Conservation (phyloP, 208 protist species). For the Acanthamoeba royreba region DNA sequence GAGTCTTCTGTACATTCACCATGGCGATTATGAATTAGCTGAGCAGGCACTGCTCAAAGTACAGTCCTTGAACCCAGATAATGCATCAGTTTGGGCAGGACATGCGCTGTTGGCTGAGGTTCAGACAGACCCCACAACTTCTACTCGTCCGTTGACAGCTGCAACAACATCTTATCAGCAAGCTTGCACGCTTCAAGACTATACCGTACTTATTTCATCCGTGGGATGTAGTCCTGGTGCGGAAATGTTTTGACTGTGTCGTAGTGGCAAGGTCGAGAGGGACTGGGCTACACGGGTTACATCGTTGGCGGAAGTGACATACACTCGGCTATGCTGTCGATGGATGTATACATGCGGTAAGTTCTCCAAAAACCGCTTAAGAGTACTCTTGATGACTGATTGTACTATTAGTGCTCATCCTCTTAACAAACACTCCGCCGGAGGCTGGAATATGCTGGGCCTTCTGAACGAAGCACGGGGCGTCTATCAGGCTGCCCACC, state of each 20-base stretch:
- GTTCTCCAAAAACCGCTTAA: too few species aligned
- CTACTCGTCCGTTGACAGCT: not conserved
- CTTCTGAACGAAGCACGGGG: not conserved
- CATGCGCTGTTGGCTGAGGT: not conserved
- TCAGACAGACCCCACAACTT: not conserved
- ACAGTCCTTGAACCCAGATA: not conserved
- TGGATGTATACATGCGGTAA: constrained; percentile 1
- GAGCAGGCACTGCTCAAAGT: constrained; percentile 25
- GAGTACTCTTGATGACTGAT: too few species aligned
- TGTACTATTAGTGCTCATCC: not conserved
- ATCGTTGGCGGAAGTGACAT: not conserved
- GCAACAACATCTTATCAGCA: not conserved
- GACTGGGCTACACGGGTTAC: constrained; percentile 2
- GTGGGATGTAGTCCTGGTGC: too few species aligned
- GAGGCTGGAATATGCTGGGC: not conserved
- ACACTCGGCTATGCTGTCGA: not conserved
- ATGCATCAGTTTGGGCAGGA: not conserved
- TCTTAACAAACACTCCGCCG: not conserved
- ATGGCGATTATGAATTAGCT: not conserved
- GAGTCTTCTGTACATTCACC: not conserved
- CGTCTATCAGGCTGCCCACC: not conserved
- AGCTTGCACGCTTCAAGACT: not conserved
- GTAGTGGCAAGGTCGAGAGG: not conserved
- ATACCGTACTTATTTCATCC: too few species aligned
- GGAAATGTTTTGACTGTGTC: too few species aligned